Evolutionary conservation across 2,329 filamentous ascomycete species (phyloP).

Genomic region (Thielaviopsis ethacetica): DNA sequence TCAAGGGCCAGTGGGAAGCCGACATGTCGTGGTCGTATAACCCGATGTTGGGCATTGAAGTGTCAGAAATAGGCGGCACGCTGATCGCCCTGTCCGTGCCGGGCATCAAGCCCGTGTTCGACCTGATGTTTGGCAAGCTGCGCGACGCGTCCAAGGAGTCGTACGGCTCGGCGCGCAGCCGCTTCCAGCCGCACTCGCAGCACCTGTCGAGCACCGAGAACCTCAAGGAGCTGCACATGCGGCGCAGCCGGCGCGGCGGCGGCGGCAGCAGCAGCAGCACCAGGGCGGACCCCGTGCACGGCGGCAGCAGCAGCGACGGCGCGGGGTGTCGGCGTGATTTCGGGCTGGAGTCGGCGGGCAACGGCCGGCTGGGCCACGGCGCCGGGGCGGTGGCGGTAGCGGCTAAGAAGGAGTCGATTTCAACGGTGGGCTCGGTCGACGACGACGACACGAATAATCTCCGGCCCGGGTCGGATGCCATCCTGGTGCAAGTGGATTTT

Average conservation of each 20-base stretch:
- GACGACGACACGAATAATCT: slow-evolving; percentile 2
- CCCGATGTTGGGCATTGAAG: slow-evolving; percentile 31
- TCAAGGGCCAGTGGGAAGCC: slow-evolving; percentile 28
- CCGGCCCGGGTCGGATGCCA: slow-evolving; percentile 16
- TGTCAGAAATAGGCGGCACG: slow-evolving; percentile 32
- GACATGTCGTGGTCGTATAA: slow-evolving; percentile 36
- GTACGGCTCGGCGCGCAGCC: slow-evolving; percentile 17
- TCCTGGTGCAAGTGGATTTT: slow-evolving; percentile 23
- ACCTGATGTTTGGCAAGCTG: slow-evolving; percentile 18
- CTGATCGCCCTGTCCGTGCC: slow-evolving; percentile 34
- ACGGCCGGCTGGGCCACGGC: neutral
- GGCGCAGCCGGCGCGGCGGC: slow-evolving; percentile 1
- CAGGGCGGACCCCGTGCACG: too few relatives aligned
- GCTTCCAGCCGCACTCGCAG: slow-evolving; percentile 18
- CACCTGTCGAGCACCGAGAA: slow-evolving; percentile 15
- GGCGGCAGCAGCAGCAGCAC: neutral
- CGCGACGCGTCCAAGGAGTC: slow-evolving; percentile 14
- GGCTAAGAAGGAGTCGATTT: slow-evolving; percentile 14
- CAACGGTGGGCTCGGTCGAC: slow-evolving; percentile 14
- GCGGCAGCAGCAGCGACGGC: neutral
- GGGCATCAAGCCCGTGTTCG: slow-evolving; percentile 31
- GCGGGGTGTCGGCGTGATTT: slow-evolving; percentile 1
- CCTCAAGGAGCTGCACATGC: slow-evolving; percentile 9
- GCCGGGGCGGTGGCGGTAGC: neutral
- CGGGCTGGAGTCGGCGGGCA: slow-evolving; percentile 9